phyloP scores from a whole-genome alignment of 2,329 filamentous ascomycete species.

The Fusarium sp. region DNA sequence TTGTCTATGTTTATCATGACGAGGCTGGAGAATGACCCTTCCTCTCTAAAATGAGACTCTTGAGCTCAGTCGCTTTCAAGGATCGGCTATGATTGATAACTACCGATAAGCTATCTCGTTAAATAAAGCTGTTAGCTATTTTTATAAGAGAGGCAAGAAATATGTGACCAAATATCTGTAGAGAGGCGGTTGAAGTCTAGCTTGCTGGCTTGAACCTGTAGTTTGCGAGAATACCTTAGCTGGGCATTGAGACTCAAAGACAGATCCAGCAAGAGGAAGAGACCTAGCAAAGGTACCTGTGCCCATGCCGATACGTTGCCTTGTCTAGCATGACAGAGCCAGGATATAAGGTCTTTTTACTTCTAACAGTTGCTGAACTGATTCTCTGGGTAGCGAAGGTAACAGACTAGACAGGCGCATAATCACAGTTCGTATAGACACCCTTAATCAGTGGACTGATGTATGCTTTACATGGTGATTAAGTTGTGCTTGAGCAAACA shows the following conservation, averaged over 20 bases:
- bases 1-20: neutral
- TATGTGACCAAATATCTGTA: too few relatives aligned
- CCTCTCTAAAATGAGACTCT: neutral
- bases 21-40: too few relatives aligned
- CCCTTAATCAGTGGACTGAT: neutral
- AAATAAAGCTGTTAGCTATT: neutral
- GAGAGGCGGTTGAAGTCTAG: neutral
- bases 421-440: rapidly evolving
- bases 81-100: neutral
- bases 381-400: neutral
- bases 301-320: too few relatives aligned
- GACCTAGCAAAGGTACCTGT: neutral
- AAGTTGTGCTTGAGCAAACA: neutral
- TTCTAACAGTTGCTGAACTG: neutral
- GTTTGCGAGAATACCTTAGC: rapidly evolving
- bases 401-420: rapidly evolving
- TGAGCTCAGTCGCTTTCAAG: neutral
- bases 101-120: rapidly evolving
- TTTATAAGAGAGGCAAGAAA: neutral
- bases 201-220: neutral
- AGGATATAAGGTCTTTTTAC: neutral
- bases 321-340: neutral
- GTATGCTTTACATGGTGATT: neutral
- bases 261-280: neutral
- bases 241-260: too few relatives aligned